Evolutionary conservation across 768 basidiomycete species (phyloP).

Genomic region (Epithele typhae): DNA sequence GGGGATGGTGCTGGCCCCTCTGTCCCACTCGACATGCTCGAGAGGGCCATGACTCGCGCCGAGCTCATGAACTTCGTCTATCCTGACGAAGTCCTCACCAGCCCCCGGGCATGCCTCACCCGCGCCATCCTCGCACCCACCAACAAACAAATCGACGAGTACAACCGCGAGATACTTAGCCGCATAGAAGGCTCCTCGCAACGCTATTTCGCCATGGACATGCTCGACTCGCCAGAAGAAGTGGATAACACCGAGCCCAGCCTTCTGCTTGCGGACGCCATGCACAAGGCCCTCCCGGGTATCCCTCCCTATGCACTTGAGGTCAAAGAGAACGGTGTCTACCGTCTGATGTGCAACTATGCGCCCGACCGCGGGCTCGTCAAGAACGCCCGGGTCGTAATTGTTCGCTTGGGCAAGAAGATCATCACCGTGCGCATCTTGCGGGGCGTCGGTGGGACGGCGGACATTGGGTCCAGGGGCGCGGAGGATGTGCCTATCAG

Average conservation of each 20-base stretch:
- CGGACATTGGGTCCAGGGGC: constrained; percentile 2
- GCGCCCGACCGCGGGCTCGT: constrained; percentile 33
- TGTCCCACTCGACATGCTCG: constrained; percentile 22
- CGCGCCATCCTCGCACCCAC: constrained; percentile 36
- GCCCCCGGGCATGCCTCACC: constrained; percentile 24
- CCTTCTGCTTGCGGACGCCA: constrained; percentile 20
- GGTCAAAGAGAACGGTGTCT: constrained; percentile 31
- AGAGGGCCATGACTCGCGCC: constrained; percentile 6
- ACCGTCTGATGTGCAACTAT: constrained; percentile 34
- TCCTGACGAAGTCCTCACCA: constrained; percentile 19
- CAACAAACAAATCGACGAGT: constrained; percentile 32
- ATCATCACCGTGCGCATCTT: constrained; percentile 23
- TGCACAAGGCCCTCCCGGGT: constrained; percentile 15
- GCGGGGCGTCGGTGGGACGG: constrained; percentile 15
- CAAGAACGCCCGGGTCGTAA: constrained; percentile 35
- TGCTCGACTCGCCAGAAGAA: constrained; percentile 21
- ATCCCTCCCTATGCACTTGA: constrained; percentile 24
- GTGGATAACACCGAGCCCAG: constrained; percentile 14
- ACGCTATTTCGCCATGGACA: constrained; percentile 23
- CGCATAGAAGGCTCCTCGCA: constrained; percentile 21
- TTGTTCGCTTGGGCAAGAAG: constrained; percentile 23
- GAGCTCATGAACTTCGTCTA: constrained; percentile 27
- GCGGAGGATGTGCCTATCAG: constrained; percentile 25
- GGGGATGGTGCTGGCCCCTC: constrained; percentile 30
- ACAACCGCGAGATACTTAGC: constrained; percentile 29